Evolutionary conservation across 805 yeast genomes (phyloP).

Genomic region (Candida multigemmis): DNA sequence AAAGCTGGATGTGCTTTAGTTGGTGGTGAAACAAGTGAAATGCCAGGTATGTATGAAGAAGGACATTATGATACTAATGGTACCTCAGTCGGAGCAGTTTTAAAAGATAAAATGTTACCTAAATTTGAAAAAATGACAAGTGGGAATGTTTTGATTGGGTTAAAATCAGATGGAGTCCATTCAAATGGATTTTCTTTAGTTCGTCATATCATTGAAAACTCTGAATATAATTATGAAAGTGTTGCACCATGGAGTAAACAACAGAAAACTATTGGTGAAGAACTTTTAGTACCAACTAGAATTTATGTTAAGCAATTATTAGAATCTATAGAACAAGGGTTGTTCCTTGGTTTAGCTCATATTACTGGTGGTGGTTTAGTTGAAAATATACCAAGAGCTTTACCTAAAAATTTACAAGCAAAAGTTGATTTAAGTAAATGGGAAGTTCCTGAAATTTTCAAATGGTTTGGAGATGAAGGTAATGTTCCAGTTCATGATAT

Average conservation of each 20-base stretch:
- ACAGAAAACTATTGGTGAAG: slow-evolving; percentile 71
- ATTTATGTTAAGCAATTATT: slow-evolving; percentile 90
- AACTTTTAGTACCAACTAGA: slow-evolving; percentile 80
- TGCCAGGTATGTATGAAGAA: slow-evolving; percentile 97
- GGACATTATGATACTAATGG: slow-evolving; percentile 98
- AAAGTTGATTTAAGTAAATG: slow-evolving; percentile 69
- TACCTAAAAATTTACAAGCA: slow-evolving; percentile 76
- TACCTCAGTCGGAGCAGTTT: slow-evolving; percentile 96
- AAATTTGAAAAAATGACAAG: slow-evolving; percentile 52
- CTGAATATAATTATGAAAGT: slow-evolving; percentile 62
- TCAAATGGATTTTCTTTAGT: slow-evolving; percentile 95
- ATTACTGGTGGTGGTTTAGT: slow-evolving; percentile 98
- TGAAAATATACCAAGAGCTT: slow-evolving; percentile 92
- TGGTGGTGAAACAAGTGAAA: slow-evolving; percentile 98
- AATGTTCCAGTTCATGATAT: slow-evolving; percentile 80
- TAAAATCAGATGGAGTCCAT: slow-evolving; percentile 88
- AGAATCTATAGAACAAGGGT: slow-evolving; percentile 57
- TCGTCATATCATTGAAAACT: slow-evolving; percentile 79
- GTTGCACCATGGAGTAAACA: slow-evolving; percentile 76
- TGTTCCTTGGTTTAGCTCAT: slow-evolving; percentile 84
- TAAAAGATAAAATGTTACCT: slow-evolving; percentile 69
- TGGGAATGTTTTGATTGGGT: slow-evolving; percentile 81
- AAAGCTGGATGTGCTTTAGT: slow-evolving; percentile 95
- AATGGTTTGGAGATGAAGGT: slow-evolving; percentile 90
- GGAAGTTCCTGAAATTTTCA: slow-evolving; percentile 84